phyloP scores from a whole-genome alignment of 1,284 basidiomycete genomes.

The Malassezia slooffiae region DNA sequence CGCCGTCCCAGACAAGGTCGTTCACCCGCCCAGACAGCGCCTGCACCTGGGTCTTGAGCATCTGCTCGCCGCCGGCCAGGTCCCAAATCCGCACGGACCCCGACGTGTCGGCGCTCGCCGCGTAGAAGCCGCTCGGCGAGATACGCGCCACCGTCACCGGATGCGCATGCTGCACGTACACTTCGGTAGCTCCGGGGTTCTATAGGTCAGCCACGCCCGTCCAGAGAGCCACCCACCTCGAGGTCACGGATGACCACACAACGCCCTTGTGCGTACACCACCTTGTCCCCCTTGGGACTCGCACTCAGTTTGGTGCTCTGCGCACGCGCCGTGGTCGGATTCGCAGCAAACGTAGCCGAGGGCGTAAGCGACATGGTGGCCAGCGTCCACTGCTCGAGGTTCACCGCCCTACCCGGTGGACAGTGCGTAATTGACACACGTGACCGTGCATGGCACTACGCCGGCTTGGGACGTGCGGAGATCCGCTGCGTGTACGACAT shows the following conservation, averaged over 20 bases:
- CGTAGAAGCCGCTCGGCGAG: slow-evolving; percentile 88
- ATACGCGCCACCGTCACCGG: slow-evolving; percentile 78
- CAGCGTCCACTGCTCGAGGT: background rate
- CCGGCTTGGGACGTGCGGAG: slow-evolving; percentile 1
- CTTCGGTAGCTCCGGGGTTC: slow-evolving; percentile 28
- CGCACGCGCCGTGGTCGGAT: slow-evolving; percentile 52
- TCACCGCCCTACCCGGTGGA: background rate
- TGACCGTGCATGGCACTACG: slow-evolving; percentile 4
- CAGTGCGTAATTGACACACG: slow-evolving; percentile 2
- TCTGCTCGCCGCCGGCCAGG: slow-evolving; percentile 72
- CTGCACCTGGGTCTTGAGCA: slow-evolving; percentile 59
- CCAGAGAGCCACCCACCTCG: slow-evolving; percentile 22
- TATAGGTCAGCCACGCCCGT: slow-evolving; percentile 48
- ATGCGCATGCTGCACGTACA: slow-evolving; percentile 70
- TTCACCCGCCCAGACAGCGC: slow-evolving; percentile 74
- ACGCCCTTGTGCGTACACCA: slow-evolving; percentile 76
- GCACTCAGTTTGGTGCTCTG: slow-evolving; percentile 65
- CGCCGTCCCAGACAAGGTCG: slow-evolving; percentile 91
- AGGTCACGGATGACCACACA: slow-evolving; percentile 52
- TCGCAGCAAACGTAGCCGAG: slow-evolving; percentile 18
- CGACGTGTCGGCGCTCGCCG: slow-evolving; percentile 56
- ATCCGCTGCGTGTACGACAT: too few species aligned
- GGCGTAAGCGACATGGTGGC: slow-evolving; percentile 10
- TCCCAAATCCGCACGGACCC: slow-evolving; percentile 73
- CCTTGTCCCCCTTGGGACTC: slow-evolving; percentile 58